phyloP scores from a whole-genome alignment of 2,329 filamentous ascomycete genomes.

The Trichoderma citrinoviride region DNA sequence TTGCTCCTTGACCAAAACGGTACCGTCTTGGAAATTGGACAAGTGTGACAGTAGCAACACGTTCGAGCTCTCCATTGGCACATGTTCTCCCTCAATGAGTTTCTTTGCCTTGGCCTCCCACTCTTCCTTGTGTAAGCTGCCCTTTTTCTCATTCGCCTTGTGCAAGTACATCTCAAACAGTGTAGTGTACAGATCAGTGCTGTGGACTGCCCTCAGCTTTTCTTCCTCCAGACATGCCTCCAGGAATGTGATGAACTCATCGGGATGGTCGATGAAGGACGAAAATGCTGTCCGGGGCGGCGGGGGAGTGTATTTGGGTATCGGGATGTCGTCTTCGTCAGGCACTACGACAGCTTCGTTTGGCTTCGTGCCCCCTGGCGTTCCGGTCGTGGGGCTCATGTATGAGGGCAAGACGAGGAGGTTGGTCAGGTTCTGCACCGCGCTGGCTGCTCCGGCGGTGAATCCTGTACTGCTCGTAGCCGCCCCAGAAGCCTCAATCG shows the following conservation, averaged over 20 bases:
- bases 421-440: conserved; percentile 81
- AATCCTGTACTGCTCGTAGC: conserved; percentile 43
- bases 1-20: conserved; percentile 88
- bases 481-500: conserved; percentile 36
- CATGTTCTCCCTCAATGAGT: conserved; percentile 76
- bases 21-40: conserved; percentile 85
- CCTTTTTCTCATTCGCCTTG: conserved; percentile 74
- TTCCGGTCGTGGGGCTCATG: conserved; percentile 47
- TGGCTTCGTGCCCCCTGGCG: conserved; percentile 49
- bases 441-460: conserved; percentile 62
- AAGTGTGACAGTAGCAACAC: conserved; percentile 90
- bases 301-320: conserved; percentile 69
- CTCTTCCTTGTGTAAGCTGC: conserved; percentile 62
- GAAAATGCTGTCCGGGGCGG: conserved; percentile 89
- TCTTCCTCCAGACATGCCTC: conserved; percentile 79
- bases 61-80: conserved; percentile 90
- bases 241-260: conserved; percentile 88
- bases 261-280: conserved; percentile 89
- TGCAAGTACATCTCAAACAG: conserved; percentile 98
- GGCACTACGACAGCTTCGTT: conserved; percentile 53
- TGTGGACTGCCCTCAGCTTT: conserved; percentile 69
- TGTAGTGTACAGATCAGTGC: conserved; percentile 86
- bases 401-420: conserved; percentile 73
- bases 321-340: conserved; percentile 45
- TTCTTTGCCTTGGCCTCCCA: conserved; percentile 92